Percentiles rank a stretch among this genome's conserved stretches.
Evolutionary conservation across 2,329 filamentous ascomycete genomes (phyloP).

Genomic region (Pseudogymnoascus sp.): DNA sequence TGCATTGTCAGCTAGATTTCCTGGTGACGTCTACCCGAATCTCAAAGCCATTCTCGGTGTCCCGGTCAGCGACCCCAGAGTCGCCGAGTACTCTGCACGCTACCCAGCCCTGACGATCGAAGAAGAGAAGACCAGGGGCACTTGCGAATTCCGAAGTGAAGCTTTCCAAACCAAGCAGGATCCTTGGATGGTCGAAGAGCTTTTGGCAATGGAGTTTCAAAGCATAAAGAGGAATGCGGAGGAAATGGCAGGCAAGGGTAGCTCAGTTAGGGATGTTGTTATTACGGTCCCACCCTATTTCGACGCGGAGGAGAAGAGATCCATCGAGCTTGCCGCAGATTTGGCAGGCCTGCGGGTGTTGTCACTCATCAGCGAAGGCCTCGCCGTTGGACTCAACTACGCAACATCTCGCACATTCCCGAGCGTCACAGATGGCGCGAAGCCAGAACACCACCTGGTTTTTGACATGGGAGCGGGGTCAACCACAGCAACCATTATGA

Average conservation of each 20-base stretch:
- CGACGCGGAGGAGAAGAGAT: constrained; percentile 80
- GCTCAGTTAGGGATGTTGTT: constrained; percentile 69
- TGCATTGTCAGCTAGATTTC: constrained; percentile 78
- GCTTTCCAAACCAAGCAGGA: constrained; percentile 55
- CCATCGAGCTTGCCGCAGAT: constrained; percentile 74
- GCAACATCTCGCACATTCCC: constrained; percentile 87
- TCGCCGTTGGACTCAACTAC: constrained; percentile 92
- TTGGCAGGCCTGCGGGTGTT: constrained; percentile 83
- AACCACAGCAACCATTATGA: constrained; percentile 79
- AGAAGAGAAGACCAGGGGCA: constrained; percentile 51
- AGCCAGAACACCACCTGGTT: constrained; percentile 84
- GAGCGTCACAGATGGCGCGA: constrained; percentile 69
- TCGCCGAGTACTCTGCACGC: constrained; percentile 62
- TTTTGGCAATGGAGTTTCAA: constrained; percentile 92
- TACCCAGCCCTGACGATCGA: constrained; percentile 73
- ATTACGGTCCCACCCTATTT: constrained; percentile 88
- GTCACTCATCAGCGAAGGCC: constrained; percentile 75
- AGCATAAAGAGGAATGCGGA: constrained; percentile 87
- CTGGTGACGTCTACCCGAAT: constrained; percentile 89
- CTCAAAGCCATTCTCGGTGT: constrained; percentile 85
- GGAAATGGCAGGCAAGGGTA: constrained; percentile 66
- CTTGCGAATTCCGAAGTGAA: constrained; percentile 74
- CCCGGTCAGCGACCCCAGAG: constrained; percentile 48
- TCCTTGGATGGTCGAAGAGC: constrained; percentile 75
- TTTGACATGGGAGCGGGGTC: constrained; percentile 98